These are phyloP conservation scores for Monoraphidium neglectum DNA, from an alignment of 139 green algal species.

Conservation along the genomic window DNA sequence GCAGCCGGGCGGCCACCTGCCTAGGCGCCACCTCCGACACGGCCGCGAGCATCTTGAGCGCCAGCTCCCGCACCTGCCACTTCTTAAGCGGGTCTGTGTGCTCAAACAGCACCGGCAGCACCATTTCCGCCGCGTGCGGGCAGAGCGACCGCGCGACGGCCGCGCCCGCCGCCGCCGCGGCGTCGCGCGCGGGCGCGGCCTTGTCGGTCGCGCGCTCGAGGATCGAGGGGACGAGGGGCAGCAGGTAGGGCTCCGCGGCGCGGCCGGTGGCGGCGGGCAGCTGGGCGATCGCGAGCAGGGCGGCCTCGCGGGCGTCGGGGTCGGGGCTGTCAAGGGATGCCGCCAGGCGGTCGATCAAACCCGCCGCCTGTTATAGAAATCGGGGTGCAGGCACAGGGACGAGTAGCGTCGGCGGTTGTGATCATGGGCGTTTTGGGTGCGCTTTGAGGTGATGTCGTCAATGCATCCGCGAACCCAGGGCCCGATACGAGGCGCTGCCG, in stretches of 20 bases:
- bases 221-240: conserved; percentile 62
- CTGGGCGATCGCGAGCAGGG: conserved; percentile 39
- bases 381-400: too few relatives aligned
- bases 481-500: too few relatives aligned
- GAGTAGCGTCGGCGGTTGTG: too few relatives aligned
- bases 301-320: conserved; percentile 42
- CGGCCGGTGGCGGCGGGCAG: conserved; percentile 42
- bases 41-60: conserved; percentile 46
- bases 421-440: too few relatives aligned
- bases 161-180: conserved; percentile 38
- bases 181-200: conserved; percentile 50
- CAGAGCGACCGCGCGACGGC: conserved; percentile 21
- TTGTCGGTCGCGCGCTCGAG: conserved; percentile 76
- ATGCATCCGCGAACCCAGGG: too few relatives aligned
- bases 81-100: conserved; percentile 22
- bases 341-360: conserved; percentile 21
- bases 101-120: conserved; percentile 31
- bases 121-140: conserved; percentile 26
- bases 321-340: conserved; percentile 15
- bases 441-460: too few relatives aligned
- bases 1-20: conserved; percentile 53
- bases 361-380: not conserved
- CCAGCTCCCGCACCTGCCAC: conserved; percentile 61
- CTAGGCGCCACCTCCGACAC: conserved; percentile 38
- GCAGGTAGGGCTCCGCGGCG: conserved; percentile 68